Conservation (phyloP, 2,329 filamentous ascomycete genomes). For the Fulvia fulva region DNA sequence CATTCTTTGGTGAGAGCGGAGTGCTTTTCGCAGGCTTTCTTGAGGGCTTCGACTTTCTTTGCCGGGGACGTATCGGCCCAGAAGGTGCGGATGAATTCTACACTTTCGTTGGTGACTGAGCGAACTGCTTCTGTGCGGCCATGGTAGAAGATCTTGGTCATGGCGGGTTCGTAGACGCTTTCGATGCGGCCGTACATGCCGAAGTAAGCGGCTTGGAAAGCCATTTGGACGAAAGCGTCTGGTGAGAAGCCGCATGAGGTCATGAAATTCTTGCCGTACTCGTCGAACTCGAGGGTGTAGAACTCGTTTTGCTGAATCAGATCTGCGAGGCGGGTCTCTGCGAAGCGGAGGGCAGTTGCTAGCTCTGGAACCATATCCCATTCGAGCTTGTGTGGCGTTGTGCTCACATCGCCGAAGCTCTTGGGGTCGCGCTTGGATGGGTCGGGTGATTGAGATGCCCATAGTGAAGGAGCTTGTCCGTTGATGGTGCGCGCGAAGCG, state of each 20-base stretch:
- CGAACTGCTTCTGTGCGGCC: conserved; percentile 92
- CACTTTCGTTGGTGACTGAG: conserved; percentile 74
- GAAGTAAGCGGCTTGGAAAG: conserved; percentile 96
- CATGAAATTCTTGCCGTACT: conserved; percentile 96
- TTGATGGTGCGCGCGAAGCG: conserved; percentile 95
- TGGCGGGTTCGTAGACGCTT: conserved; percentile 94
- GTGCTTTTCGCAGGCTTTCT: conserved; percentile 79
- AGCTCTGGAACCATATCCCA: conserved; percentile 97
- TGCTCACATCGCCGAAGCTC: conserved; percentile 89
- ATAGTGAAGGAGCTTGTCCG: conserved; percentile 83
- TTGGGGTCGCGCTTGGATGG: conserved; percentile 86
- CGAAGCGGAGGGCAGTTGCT: conserved; percentile 85
- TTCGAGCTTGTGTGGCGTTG: conserved; percentile 90
- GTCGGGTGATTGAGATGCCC: conserved; percentile 86
- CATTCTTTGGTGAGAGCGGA: conserved; percentile 76
- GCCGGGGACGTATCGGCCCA: conserved; percentile 85
- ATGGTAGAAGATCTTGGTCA: conserved; percentile 93
- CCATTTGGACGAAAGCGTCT: conserved; percentile 98
- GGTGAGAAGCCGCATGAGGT: conserved; percentile 94
- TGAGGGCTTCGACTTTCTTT: conserved; percentile 80
- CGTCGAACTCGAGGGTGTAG: conserved; percentile 78
- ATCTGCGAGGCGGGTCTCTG: conserved; percentile 89
- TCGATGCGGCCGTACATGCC: conserved; percentile 91
- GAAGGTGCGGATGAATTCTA: conserved; percentile 89
- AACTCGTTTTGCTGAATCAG: conserved; percentile 97